Percentiles rank a stretch among this genome's conserved stretches.
Evolutionary conservation across 2,329 filamentous ascomycete species (phyloP).

Genomic region (Apiospora koreana): DNA sequence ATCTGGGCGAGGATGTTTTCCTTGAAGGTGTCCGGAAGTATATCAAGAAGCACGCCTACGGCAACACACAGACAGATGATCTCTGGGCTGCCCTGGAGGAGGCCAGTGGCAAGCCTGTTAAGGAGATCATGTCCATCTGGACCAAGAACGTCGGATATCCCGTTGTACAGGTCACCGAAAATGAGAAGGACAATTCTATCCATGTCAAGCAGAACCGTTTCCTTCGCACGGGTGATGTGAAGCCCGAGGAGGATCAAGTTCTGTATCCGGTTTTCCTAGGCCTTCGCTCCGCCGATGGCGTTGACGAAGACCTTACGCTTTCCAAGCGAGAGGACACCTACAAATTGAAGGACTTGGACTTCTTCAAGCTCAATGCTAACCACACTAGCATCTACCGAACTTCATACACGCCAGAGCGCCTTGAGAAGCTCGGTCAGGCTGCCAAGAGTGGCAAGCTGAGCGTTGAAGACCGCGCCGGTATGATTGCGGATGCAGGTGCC

Average conservation of each 20-base stretch:
- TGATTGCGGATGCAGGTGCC: constrained; percentile 91
- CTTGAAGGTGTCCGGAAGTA: constrained; percentile 89
- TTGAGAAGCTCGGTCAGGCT: constrained; percentile 84
- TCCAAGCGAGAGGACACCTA: constrained; percentile 72
- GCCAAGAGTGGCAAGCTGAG: constrained; percentile 78
- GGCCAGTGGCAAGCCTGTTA: constrained; percentile 88
- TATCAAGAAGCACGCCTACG: constrained; percentile 94
- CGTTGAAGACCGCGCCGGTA: constrained; percentile 89
- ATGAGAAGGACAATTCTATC: constrained; percentile 69
- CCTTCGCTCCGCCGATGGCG: constrained; percentile 78
- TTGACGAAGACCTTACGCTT: constrained; percentile 76
- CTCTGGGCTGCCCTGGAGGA: constrained; percentile 86
- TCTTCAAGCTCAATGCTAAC: constrained; percentile 96
- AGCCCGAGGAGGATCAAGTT: constrained; percentile 86
- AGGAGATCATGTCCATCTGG: constrained; percentile 92
- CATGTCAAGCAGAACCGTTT: constrained; percentile 94
- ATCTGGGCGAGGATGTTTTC: constrained; percentile 89
- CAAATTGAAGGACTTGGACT: constrained; percentile 76
- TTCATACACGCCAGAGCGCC: constrained; percentile 78
- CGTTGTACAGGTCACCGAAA: constrained; percentile 83
- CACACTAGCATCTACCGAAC: constrained; percentile 93
- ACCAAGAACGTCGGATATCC: constrained; percentile 96
- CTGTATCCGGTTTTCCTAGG: constrained; percentile 89
- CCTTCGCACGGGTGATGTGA: constrained; percentile 87
- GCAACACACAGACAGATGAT: constrained; percentile 89